Evolutionary conservation across 805 yeast species (phyloP).

Genomic region (Priceomyces castillae): DNA sequence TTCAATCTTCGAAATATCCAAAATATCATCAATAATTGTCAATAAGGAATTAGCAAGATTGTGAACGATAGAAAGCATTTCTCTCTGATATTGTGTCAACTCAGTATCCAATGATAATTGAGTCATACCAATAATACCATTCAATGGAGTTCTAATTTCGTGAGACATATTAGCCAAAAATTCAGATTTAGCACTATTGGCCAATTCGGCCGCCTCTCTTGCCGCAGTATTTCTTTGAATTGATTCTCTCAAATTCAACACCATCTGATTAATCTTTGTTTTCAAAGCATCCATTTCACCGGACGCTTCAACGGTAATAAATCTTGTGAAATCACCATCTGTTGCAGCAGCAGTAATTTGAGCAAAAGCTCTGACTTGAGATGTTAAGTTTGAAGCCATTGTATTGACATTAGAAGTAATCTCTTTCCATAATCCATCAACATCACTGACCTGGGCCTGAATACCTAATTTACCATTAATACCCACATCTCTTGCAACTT

Average conservation of each 20-base stretch:
- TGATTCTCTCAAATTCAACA: conserved; percentile 79
- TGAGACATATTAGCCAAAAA: conserved; percentile 73
- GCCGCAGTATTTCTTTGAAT: conserved; percentile 91
- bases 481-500: conserved; percentile 92
- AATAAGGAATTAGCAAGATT: conserved; percentile 80
- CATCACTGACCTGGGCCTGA: conserved; percentile 87
- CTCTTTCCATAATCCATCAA: conserved; percentile 89
- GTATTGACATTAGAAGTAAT: conserved; percentile 89
- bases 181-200: conserved; percentile 85
- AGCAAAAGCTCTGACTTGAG: conserved; percentile 91
- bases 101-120: conserved; percentile 86
- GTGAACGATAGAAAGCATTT: conserved; percentile 86
- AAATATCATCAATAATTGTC: conserved; percentile 84
- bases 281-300: conserved; percentile 84
- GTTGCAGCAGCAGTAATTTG: conserved; percentile 93
- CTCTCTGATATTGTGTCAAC: conserved; percentile 86
- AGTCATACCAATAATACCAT: conserved; percentile 92
- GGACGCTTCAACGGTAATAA: conserved; percentile 85
- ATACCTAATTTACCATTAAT: conserved; percentile 91
- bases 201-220: conserved; percentile 90
- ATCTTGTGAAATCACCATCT: conserved; percentile 87
- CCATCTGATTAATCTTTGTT: conserved; percentile 75
- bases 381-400: conserved; percentile 90
- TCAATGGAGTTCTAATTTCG: conserved; percentile 88
- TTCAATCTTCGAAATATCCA: conserved; percentile 90